These are phyloP conservation scores for Pseudotulostoma volvatum DNA, from an alignment of 495 filamentous ascomycete species.

Conservation along the genomic window DNA sequence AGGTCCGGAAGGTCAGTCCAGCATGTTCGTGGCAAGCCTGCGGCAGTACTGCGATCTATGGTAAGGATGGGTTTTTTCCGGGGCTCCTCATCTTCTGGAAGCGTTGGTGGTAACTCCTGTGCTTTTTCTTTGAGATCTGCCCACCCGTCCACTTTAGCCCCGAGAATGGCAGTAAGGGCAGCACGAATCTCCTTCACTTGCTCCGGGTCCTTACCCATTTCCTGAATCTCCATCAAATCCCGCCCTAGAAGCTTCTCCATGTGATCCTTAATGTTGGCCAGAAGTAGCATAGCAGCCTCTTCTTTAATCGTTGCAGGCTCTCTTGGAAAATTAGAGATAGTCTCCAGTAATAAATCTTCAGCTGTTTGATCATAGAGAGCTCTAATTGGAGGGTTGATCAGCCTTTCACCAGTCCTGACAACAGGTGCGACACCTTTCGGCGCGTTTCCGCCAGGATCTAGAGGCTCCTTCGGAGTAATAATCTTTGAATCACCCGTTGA, in stretches of 20 bases:
- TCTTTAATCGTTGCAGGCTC: constrained; percentile 34
- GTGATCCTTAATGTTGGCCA: constrained; percentile 34
- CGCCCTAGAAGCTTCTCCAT: constrained; percentile 34
- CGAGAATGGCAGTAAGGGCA: constrained; percentile 30
- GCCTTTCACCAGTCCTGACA: constrained; percentile 29
- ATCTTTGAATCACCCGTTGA: constrained; percentile 37
- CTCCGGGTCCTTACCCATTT: constrained; percentile 33
- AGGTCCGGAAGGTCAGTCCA: constrained; percentile 34
- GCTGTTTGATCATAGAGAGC: constrained; percentile 33
- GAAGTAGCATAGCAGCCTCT: constrained; percentile 33
- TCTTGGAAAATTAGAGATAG: constrained; percentile 30
- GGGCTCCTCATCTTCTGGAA: constrained; percentile 24
- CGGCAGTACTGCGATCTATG: constrained; percentile 28
- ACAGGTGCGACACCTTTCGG: constrained; percentile 29
- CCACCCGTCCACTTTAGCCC: constrained; percentile 33
- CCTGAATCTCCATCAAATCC: constrained; percentile 29
- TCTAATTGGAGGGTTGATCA: constrained; percentile 29
- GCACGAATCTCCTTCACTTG: constrained; percentile 32
- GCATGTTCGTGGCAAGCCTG: constrained; percentile 29
- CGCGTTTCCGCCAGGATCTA: constrained; percentile 20
- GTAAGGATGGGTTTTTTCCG: constrained; percentile 29
- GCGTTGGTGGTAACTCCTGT: constrained; percentile 23
- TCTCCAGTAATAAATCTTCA: constrained; percentile 30
- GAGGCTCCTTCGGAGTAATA: constrained; percentile 28
- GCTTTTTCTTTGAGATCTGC: constrained; percentile 29